These are phyloP conservation scores for Aspergillus ibericus DNA, from an alignment of 2,329 filamentous ascomycete genomes.

Conservation along the genomic window DNA sequence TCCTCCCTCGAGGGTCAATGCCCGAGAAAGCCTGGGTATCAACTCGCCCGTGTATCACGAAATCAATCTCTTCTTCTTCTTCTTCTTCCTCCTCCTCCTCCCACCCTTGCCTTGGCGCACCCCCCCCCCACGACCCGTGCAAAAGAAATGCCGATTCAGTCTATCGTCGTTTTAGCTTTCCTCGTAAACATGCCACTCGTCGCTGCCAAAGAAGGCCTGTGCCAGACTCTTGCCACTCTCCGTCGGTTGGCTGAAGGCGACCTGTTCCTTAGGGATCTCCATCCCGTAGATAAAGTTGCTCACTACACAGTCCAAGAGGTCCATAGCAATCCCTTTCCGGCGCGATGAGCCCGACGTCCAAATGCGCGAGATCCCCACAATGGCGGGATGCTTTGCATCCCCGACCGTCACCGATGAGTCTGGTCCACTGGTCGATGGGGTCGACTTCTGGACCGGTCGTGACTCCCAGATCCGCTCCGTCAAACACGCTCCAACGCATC, in stretches of 20 bases:
- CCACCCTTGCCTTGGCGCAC: too few species aligned
- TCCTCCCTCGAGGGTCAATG: constrained; percentile 18
- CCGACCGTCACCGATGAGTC: constrained; percentile 49
- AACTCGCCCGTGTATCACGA: constrained; percentile 22
- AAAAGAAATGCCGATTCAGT: neutral
- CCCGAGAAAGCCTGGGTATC: constrained; percentile 25
- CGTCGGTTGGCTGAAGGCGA: constrained; percentile 68
- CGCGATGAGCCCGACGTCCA: constrained; percentile 62
- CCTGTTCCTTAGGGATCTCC: constrained; percentile 54
- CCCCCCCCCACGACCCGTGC: neutral
- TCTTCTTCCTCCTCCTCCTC: neutral
- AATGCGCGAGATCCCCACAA: constrained; percentile 65
- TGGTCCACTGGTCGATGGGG: constrained; percentile 20
- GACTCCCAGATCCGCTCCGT: constrained; percentile 62
- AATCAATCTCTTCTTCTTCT: constrained; percentile 5
- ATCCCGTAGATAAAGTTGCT: constrained; percentile 58
- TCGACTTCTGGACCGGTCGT: constrained; percentile 47
- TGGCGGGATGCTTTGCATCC: constrained; percentile 46
- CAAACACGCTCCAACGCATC: constrained; percentile 63
- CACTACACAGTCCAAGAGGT: constrained; percentile 57
- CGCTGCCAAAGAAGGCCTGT: constrained; percentile 57
- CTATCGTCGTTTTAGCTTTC: constrained; percentile 34
- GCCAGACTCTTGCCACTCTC: constrained; percentile 60
- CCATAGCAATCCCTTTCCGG: constrained; percentile 57
- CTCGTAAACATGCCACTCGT: constrained; percentile 62